phyloP scores from a whole-genome alignment of 305 asterid genomes.

The Coffea humblotiana region DNA sequence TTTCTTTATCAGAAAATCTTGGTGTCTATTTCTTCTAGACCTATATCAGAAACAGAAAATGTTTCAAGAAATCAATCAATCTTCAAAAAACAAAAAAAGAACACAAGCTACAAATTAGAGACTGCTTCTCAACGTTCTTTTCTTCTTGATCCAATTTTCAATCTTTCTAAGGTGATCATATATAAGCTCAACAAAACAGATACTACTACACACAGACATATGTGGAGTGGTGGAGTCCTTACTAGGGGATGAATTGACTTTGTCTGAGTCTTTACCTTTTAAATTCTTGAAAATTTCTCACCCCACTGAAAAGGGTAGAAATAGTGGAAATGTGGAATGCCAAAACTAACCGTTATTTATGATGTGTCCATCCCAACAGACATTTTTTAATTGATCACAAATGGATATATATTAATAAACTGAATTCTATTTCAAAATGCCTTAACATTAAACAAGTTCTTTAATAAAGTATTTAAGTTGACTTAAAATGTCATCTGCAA shows the following conservation, averaged over 20 bases:
- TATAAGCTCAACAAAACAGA: not conserved
- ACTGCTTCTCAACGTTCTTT: not conserved
- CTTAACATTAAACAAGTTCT: not conserved
- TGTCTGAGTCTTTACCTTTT: not conserved
- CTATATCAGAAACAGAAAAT: not conserved
- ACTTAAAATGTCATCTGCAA: not conserved
- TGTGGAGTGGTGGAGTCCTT: too few relatives aligned
- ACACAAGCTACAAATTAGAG: not conserved
- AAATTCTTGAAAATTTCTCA: not conserved
- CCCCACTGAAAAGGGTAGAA: not conserved
- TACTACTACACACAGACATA: not conserved
- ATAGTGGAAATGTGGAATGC: not conserved
- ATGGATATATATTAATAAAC: not conserved
- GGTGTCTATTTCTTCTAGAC: not conserved
- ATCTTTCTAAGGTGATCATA: not conserved
- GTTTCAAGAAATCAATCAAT: not conserved
- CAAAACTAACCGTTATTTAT: constrained; percentile 10
- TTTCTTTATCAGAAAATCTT: not conserved
- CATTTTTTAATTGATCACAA: not conserved
- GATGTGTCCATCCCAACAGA: not conserved
- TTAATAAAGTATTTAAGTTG: too few relatives aligned
- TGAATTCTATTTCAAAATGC: not conserved
- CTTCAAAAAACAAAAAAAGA: not conserved
- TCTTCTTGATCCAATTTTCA: not conserved
- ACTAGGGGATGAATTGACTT: not conserved